A percentile compares a stretch with the other conserved stretches of the same genome.
Conservation (phyloP, 78 protist genomes). For the Dictyostelium capitatum region DNA sequence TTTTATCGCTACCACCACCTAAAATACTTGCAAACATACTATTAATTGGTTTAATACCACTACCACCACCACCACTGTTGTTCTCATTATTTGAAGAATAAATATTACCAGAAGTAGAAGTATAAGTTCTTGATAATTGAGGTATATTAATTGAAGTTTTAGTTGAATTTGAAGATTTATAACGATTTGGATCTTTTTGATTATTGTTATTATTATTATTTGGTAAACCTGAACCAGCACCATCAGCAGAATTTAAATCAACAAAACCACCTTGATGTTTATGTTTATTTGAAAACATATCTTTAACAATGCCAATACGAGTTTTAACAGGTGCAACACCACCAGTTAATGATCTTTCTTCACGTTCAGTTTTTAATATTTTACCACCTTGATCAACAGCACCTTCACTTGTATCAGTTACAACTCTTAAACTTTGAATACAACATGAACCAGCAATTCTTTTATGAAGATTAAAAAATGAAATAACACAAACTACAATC, state of each 20-base stretch:
- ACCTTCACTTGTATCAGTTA: slow-evolving; percentile 59
- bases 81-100: neutral
- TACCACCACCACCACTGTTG: neutral
- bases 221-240: neutral
- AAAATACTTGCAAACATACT: neutral
- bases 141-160: neutral
- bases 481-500: slow-evolving; percentile 20
- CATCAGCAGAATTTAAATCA: neutral
- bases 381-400: slow-evolving; percentile 54
- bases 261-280: neutral
- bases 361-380: slow-evolving; percentile 53
- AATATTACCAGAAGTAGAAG: slow-evolving; percentile 20
- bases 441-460: slow-evolving; percentile 59
- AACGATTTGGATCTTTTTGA: neutral
- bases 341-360: slow-evolving; percentile 16
- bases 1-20: neutral
- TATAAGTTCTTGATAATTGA: slow-evolving; percentile 50
- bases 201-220: too few species aligned
- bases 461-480: slow-evolving; percentile 52
- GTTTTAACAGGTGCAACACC: slow-evolving; percentile 74
- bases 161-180: slow-evolving; percentile 18
- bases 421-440: slow-evolving; percentile 19
- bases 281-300: slow-evolving; percentile 4
- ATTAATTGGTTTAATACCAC: neutral
- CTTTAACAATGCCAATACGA: slow-evolving; percentile 22